Conservation (phyloP, 2,329 filamentous ascomycete species). For the Epichloe elymi region DNA sequence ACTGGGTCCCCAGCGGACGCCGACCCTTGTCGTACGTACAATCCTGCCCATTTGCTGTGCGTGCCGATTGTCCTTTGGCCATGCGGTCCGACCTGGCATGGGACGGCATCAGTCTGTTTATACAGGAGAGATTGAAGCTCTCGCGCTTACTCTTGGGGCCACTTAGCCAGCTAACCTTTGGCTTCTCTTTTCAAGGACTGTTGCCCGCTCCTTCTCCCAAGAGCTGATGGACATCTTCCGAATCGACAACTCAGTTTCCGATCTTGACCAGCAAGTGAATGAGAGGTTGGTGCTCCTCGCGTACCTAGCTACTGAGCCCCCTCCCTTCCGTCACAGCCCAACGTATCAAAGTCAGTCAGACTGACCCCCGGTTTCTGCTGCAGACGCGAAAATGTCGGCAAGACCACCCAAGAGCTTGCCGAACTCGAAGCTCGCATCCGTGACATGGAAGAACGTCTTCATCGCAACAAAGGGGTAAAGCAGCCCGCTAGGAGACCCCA, state of each 20-base stretch:
- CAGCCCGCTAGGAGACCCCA: constrained; percentile 9
- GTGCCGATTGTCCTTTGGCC: background rate
- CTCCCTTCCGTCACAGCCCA: constrained; percentile 1
- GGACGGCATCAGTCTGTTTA: background rate
- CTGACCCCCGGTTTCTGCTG: background rate
- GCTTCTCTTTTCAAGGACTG: constrained; percentile 45
- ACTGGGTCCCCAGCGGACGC: constrained; percentile 66
- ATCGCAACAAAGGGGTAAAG: constrained; percentile 15
- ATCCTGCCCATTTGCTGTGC: background rate
- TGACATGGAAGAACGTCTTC: constrained; percentile 72
- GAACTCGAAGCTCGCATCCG: constrained; percentile 71
- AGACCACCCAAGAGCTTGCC: constrained; percentile 68
- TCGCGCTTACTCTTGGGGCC: background rate
- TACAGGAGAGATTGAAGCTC: background rate
- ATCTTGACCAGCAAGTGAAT: constrained; percentile 62
- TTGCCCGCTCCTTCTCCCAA: constrained; percentile 75
- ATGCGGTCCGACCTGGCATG: background rate
- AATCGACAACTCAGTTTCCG: constrained; percentile 64
- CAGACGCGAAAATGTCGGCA: constrained; percentile 43
- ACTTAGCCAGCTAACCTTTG: background rate
- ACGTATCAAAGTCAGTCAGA: background rate
- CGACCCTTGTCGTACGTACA: constrained; percentile 71
- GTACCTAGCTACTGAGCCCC: background rate
- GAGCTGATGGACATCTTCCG: constrained; percentile 84
- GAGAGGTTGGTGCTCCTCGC: constrained; percentile 53